Evolutionary conservation across 768 basidiomycete genomes (phyloP).

Genomic region (Boletus rufocinnamomeus): DNA sequence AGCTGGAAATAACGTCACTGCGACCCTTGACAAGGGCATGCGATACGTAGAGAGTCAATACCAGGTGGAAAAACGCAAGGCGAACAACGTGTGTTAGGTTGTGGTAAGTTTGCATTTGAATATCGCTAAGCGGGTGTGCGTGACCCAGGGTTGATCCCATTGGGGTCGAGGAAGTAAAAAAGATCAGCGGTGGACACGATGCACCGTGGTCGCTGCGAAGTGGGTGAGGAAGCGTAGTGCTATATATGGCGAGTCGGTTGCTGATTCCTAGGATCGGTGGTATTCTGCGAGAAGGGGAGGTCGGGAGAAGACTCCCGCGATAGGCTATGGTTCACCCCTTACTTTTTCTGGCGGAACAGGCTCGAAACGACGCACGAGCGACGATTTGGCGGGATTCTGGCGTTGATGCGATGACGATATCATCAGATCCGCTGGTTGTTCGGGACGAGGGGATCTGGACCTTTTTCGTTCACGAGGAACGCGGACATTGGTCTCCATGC

Average conservation of each 20-base stretch:
- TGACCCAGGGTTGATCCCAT: neutral
- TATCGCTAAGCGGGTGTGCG: slow-evolving; percentile 5
- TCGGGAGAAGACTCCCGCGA: slow-evolving; percentile 1
- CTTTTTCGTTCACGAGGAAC: slow-evolving; percentile 14
- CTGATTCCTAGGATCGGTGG: neutral
- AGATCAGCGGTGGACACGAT: slow-evolving; percentile 11
- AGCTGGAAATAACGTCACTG: neutral
- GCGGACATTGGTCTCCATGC: slow-evolving; percentile 13
- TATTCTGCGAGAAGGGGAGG: neutral
- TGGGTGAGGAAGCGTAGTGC: neutral
- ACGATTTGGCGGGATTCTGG: neutral
- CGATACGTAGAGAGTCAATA: neutral
- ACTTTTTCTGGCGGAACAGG: neutral
- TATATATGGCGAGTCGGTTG: neutral
- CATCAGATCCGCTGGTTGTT: slow-evolving; percentile 8
- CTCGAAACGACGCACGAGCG: neutral
- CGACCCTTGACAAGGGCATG: slow-evolving; percentile 9
- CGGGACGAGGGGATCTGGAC: neutral
- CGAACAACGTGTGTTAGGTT: slow-evolving; percentile 20
- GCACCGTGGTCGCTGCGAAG: neutral
- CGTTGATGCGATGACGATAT: neutral
- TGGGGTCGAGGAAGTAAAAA: neutral
- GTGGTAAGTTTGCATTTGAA: slow-evolving; percentile 14
- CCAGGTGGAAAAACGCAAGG: neutral
- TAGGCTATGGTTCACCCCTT: neutral